Evolutionary conservation across 768 basidiomycete species (phyloP), one percentile per base, ranked within the genome.

Genomic region (Tremella yokohamensis): DNA sequence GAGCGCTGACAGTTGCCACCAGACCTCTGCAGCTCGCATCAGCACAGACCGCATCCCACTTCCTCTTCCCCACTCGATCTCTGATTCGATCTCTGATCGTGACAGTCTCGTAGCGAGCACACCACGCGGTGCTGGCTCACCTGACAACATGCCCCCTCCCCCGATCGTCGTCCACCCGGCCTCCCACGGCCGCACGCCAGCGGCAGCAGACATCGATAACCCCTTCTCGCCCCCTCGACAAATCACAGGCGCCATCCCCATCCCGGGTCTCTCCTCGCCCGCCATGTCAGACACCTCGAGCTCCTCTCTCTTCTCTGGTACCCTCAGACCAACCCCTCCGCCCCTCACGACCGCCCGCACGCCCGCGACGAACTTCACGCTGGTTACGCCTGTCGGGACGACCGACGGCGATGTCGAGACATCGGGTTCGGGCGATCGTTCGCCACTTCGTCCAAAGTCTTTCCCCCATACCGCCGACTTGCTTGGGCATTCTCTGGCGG

Each of bases 401-500:
- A 16, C 29, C 11, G 29, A 34, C 11, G 29, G 29, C 6, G 29
- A 34, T 4, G 11, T 11, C 29, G 29, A 34, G 4, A 34, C 29
- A 34, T 11, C 29, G 4, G 29, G 29, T 6, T 34, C 29, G 29
- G 42, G 42, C 42, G n/a, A 16, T 4, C 42, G n/a, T 16, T 34
- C 51, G 37, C n/a, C 38, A 40, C 51, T 16, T 38, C 51, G 38
- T 7, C 18, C 29, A 3, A 54, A 42, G 40, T 39, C 53, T 3
- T 54, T 56, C 34, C 44, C 56, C 11, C 56, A 57, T 19, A 38
- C n/a, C 8, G 56, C 48, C 22, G 54, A 56, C 34, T 34, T 56
- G 24, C 47, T 56, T 9, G 54, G 54, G 15, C 24, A 45, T 49
- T 20, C 54, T n/a, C 16, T 16, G 12, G 44, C 47, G 47, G 25